These are phyloP conservation scores for Nidularia pulvinata DNA, from an alignment of 768 basidiomycete genomes.

Conservation along the genomic window DNA sequence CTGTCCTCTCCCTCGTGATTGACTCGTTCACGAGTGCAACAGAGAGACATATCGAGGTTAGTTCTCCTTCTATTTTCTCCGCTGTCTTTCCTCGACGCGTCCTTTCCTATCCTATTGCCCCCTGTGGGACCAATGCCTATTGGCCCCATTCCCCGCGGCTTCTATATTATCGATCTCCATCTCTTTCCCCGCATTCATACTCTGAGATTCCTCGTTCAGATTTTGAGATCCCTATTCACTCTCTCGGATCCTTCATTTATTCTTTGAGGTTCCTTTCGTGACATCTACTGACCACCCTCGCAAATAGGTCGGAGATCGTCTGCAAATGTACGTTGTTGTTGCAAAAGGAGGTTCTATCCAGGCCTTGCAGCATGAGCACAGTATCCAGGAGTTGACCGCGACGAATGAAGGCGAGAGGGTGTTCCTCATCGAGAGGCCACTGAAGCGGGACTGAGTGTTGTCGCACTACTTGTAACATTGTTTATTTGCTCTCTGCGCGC, in stretches of 20 bases:
- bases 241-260: background rate
- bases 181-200: no score
- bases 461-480: constrained; percentile 6
- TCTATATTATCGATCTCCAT: background rate
- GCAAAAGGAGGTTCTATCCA: constrained; percentile 65
- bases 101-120: constrained; percentile 5
- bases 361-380: constrained; percentile 52
- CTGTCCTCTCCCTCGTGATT: constrained; percentile 85
- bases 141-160: background rate
- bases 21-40: constrained; percentile 98
- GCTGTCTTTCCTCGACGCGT: background rate
- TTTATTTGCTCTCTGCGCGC: constrained; percentile 1
- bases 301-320: constrained; percentile 86
- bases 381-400: constrained; percentile 63
- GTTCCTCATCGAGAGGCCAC: constrained; percentile 73
- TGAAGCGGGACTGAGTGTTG: constrained; percentile 75
- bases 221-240: background rate
- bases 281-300: constrained; percentile 5
- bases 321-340: constrained; percentile 90
- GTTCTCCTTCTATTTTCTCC: constrained; percentile 14
- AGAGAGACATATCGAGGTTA: constrained; percentile 96
- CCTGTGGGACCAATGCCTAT: background rate
- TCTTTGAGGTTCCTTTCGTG: constrained; percentile 3
- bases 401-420: constrained; percentile 69
- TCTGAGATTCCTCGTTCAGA: no score